phyloP scores from a whole-genome alignment of 2,329 filamentous ascomycete genomes.

The Penicillium hordei region DNA sequence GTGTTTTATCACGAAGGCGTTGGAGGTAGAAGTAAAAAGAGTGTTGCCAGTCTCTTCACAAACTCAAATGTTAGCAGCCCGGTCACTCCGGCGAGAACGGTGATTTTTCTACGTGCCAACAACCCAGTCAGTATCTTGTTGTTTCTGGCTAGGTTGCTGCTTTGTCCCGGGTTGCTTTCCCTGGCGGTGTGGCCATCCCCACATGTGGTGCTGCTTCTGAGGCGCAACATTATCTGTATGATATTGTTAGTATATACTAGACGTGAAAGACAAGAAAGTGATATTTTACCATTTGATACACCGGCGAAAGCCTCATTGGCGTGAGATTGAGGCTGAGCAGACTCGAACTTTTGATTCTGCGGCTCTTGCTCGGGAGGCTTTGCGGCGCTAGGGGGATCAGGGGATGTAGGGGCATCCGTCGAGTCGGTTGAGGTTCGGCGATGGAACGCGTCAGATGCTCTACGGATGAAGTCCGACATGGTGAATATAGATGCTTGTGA shows the following conservation, averaged over 20 bases:
- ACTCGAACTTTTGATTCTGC: neutral
- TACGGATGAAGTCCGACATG: slow-evolving; percentile 17
- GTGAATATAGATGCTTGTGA: neutral
- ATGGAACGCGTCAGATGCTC: slow-evolving; percentile 18
- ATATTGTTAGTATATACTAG: slow-evolving; percentile 1
- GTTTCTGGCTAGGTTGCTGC: slow-evolving; percentile 2
- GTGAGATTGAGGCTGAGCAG: slow-evolving; percentile 7
- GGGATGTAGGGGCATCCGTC: neutral
- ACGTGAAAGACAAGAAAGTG: neutral
- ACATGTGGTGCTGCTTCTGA: slow-evolving; percentile 7
- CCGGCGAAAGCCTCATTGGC: slow-evolving; percentile 4
- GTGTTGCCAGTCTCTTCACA: neutral
- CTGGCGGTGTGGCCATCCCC: slow-evolving; percentile 7
- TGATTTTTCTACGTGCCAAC: neutral
- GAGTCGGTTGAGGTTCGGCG: slow-evolving; percentile 13
- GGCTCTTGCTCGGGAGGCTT: slow-evolving; percentile 6
- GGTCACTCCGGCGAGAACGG: neutral
- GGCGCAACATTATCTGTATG: slow-evolving; percentile 1
- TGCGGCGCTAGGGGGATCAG: neutral
- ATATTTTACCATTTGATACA: slow-evolving; percentile 5
- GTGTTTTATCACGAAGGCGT: neutral
- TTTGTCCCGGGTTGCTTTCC: slow-evolving; percentile 4
- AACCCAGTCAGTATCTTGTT: slow-evolving; percentile 12
- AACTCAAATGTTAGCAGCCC: neutral
- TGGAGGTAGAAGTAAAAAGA: neutral